Evolutionary conservation across 805 yeast genomes (phyloP).

Genomic region (Lipomyces mesembrius): DNA sequence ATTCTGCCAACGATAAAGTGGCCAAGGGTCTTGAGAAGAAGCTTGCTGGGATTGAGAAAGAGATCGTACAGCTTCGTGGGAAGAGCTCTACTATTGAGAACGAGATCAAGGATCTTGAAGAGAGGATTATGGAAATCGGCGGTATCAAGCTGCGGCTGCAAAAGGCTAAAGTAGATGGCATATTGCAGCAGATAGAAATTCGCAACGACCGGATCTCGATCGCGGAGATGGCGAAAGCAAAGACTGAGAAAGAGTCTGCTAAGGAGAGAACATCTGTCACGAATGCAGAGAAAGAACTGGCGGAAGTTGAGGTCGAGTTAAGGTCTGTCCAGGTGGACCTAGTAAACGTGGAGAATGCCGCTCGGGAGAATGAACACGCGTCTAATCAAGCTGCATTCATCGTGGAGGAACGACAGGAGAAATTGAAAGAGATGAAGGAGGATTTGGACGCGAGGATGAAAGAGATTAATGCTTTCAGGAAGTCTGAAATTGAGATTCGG

Average conservation of each 20-base stretch:
- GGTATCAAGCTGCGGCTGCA: slow-evolving; percentile 83
- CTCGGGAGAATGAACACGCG: slow-evolving; percentile 38
- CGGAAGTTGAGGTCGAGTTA: slow-evolving; percentile 46
- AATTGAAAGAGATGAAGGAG: slow-evolving; percentile 47
- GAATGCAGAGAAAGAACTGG: slow-evolving; percentile 56
- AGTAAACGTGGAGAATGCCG: slow-evolving; percentile 48
- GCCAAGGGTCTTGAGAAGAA: slow-evolving; percentile 42
- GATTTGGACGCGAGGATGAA: slow-evolving; percentile 50
- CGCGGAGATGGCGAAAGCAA: slow-evolving; percentile 60
- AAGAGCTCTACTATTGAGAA: slow-evolving; percentile 61
- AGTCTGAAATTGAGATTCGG: slow-evolving; percentile 68
- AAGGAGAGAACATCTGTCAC: slow-evolving; percentile 56
- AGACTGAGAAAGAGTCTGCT: slow-evolving; percentile 65
- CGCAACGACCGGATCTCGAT: slow-evolving; percentile 60
- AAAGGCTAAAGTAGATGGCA: slow-evolving; percentile 78
- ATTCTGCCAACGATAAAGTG: slow-evolving; percentile 43
- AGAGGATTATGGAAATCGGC: slow-evolving; percentile 85
- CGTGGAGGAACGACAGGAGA: slow-evolving; percentile 40
- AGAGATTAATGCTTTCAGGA: slow-evolving; percentile 60
- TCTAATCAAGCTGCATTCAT: slow-evolving; percentile 33
- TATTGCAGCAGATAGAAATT: slow-evolving; percentile 67
- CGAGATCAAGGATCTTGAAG: slow-evolving; percentile 66
- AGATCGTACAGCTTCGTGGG: slow-evolving; percentile 53
- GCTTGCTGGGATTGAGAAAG: slow-evolving; percentile 42
- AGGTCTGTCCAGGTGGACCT: slow-evolving; percentile 45